Evolutionary conservation across 768 basidiomycete species (phyloP), one percentile per base, ranked within the genome.

Genomic region (Phanerochaete carnosa): DNA sequence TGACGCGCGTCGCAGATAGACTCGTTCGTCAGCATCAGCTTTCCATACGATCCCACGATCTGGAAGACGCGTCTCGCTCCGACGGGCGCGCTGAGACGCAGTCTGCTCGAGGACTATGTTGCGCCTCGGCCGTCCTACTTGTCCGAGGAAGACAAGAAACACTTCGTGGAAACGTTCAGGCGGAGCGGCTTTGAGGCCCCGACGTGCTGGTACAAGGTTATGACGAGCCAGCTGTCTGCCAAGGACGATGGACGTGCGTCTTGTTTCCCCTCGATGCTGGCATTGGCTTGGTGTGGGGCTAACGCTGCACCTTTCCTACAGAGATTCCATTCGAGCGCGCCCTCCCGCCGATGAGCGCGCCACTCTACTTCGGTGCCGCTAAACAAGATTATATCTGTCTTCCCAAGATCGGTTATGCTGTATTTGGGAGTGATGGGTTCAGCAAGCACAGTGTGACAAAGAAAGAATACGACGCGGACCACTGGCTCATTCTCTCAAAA

Each of bases 141-240:
- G 52, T 72, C 72, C 3, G 60, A 68, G 8, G 72, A 73, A 65
- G 79, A 69, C 55, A 68, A 69, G 50, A 65, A 74, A 35, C 68
- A 65, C 26, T 69, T 71, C 58, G 65, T 67, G 30, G 53, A 67
- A 9, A 69, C 66, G 7, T 63, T 78, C 9, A 62, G 64, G 26
- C 57, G 68, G 25, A 70, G 72, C 3, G 74, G 79, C 6, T 56
- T 80, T 51, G 56, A 52, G 22, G 73, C 69, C 16, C 70, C 77
- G 23, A 66, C 76, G 56, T 71, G 70, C 60, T 80, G 76, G 75
- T 80, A 79, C 68, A 69, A 60, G 39, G 68, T 67, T 58, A 69
- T 68, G 61, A 32, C 32, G 19, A 51, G 45, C 26, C n/a, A 22
- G 11, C 8, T 30, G 43, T 25, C 45, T 4, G 19, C 26, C 7